Percentiles rank a stretch among this genome's conserved stretches.
These are phyloP conservation scores for Tuber borchii DNA, from an alignment of 495 filamentous ascomycete genomes.

Conservation along the genomic window DNA sequence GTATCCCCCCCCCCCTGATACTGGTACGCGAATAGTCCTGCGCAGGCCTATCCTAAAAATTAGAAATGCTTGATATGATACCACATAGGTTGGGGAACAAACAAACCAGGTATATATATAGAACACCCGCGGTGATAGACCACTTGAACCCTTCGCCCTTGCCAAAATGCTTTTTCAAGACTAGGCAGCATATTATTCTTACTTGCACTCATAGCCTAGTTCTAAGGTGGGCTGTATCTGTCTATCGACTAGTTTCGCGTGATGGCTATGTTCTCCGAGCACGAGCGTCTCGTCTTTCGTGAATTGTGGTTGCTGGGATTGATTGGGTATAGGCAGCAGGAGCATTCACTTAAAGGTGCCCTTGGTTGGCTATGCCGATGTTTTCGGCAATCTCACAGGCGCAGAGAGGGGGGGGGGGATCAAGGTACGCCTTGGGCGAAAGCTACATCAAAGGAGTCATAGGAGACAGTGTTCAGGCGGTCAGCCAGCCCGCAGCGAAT, in stretches of 20 bases:
- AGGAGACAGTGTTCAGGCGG: conserved; percentile 49
- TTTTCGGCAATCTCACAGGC: conserved; percentile 58
- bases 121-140: conserved; percentile 62
- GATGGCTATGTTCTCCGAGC: conserved; percentile 56
- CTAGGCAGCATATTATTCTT: conserved; percentile 55
- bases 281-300: conserved; percentile 59
- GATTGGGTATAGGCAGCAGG: conserved; percentile 54
- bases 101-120: conserved; percentile 48
- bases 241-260: conserved; percentile 52
- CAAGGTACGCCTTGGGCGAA: conserved; percentile 55
- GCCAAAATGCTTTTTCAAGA: conserved; percentile 55
- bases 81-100: not conserved
- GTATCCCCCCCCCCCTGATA: conserved; percentile 54
- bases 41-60: conserved; percentile 46
- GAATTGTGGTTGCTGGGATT: conserved; percentile 52
- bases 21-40: conserved; percentile 57
- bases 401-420: conserved; percentile 47
- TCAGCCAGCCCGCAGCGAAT: conserved; percentile 53
- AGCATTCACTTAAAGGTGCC: conserved; percentile 64
- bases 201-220: conserved; percentile 53
- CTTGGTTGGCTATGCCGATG: conserved; percentile 54
- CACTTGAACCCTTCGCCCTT: conserved; percentile 51
- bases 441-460: conserved; percentile 46
- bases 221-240: conserved; percentile 59
- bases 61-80: not conserved